Conservation (phyloP, 2,329 filamentous ascomycete species). For the Trichoderma sp. region DNA sequence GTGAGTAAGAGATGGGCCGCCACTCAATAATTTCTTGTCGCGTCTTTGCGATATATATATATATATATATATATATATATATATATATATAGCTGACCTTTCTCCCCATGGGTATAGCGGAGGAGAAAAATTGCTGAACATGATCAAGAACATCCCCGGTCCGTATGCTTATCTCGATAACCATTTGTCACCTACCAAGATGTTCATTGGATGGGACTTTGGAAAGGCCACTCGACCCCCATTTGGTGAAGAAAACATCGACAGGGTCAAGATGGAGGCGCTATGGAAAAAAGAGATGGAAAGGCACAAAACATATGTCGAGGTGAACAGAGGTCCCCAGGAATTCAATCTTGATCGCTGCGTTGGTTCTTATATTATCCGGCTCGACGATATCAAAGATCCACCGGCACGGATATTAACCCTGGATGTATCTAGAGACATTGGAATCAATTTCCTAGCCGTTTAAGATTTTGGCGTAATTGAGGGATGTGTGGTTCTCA, state of each 20-base stretch:
- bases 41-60: too few species aligned
- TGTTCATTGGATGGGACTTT: background rate
- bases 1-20: too few species aligned
- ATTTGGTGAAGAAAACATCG: background rate
- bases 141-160: background rate
- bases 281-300: background rate
- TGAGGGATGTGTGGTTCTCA: background rate
- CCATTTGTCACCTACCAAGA: background rate
- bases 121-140: background rate
- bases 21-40: too few species aligned
- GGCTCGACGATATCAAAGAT: background rate
- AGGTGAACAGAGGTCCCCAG: background rate
- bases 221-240: background rate
- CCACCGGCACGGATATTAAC: background rate
- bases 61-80: too few species aligned
- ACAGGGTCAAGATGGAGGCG: background rate
- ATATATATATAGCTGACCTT: too few species aligned
- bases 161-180: background rate
- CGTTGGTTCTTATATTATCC: background rate
- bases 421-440: background rate
- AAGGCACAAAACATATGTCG: background rate
- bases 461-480: background rate
- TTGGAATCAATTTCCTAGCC: background rate
- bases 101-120: too few species aligned
- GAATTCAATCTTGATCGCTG: background rate